Base-by-base conservation (phyloP, 2,329 filamentous ascomycete species). In the Epichloe aotearoae region DNA sequence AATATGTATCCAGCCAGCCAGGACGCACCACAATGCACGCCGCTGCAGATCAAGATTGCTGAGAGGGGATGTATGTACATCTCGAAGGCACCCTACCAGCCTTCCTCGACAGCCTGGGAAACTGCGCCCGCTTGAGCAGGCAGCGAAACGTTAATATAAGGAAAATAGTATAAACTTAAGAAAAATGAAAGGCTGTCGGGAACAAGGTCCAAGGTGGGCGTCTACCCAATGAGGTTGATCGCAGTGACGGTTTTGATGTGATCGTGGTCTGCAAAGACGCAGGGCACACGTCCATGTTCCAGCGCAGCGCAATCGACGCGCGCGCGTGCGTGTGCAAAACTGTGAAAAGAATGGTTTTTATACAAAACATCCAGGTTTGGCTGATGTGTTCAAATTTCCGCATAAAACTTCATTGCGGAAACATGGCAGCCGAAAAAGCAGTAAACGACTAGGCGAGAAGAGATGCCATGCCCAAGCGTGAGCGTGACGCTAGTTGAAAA, bases 261-360 rank as follows among this genome's bases (percentile, higher is more conserved):
- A 44, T 38, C 51, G 50, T 19, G 43, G 48, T 55, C 38, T 49
- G 47, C 47, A 52, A 57, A 50, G 44, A 54, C 23, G 39, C 33
- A 46, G 50, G 15, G 11, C 20, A 52, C 34, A 40, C 45, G 43
- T 36, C 33, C 33, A 40, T 33, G 41, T 52, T 47, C 48, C 54
- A 42, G 52, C 56, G 54, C 55, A 54, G 61, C 58, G 61, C 53
- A 58, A 53, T 62, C 61, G 61, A 63, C 55, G 59, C 60, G 59
- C 61, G 55, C 55, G 46, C 49, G 47, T 57, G 54, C 46, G 15
- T 23, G 26, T 30, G 26, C 26, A 50, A 55, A 55, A 48, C 57
- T 52, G 49, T 55, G 10, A 52, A 51, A 58, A 54, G 53, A 62
- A 63, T 51, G 33, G 55, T 56, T 47, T 30, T 30, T 38, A 44